These are phyloP conservation scores for Musa schizocarpa DNA, from an alignment of 176 grass and related monocot species.

Conservation along the genomic window DNA sequence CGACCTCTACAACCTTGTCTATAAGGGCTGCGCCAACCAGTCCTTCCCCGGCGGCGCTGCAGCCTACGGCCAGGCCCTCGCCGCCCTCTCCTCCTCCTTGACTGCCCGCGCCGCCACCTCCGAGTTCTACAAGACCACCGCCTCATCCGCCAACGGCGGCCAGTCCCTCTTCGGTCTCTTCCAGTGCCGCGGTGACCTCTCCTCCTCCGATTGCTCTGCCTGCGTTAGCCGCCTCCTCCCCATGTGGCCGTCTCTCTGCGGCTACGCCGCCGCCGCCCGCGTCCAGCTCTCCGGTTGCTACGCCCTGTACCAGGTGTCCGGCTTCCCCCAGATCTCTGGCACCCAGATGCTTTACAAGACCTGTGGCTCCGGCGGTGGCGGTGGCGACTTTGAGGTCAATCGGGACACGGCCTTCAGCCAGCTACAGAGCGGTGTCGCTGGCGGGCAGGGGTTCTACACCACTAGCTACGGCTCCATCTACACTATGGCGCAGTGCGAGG, in stretches of 20 bases:
- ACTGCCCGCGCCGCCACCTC: slow-evolving; percentile 40
- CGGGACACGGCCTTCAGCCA: slow-evolving; percentile 70
- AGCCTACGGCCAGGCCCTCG: slow-evolving; percentile 18
- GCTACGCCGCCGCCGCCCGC: slow-evolving; percentile 53
- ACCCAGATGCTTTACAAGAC: slow-evolving; percentile 90
- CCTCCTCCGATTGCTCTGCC: slow-evolving; percentile 54
- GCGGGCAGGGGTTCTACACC: slow-evolving; percentile 50
- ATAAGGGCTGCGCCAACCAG: slow-evolving; percentile 98
- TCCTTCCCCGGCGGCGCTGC: slow-evolving; percentile 27
- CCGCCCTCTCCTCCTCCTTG: slow-evolving; percentile 41
- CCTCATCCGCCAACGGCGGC: slow-evolving; percentile 16
- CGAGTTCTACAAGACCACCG: slow-evolving; percentile 86
- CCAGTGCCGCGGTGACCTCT: slow-evolving; percentile 89
- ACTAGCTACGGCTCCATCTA: slow-evolving; percentile 77
- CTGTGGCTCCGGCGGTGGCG: slow-evolving; percentile 54
- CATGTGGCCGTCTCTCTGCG: slow-evolving; percentile 61
- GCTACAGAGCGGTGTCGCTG: slow-evolving; percentile 42
- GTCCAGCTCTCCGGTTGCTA: slow-evolving; percentile 87
- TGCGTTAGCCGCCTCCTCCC: slow-evolving; percentile 58
- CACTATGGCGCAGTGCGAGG: slow-evolving; percentile 94
- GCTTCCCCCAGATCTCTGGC: slow-evolving; percentile 88
- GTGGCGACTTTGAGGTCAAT: slow-evolving; percentile 52
- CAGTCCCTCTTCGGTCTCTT: slow-evolving; percentile 67
- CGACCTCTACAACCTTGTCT: slow-evolving; percentile 64
- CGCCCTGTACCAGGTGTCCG: slow-evolving; percentile 65